phyloP scores from a whole-genome alignment of 2,329 filamentous ascomycete species.

The Corinectria fuckeliana region DNA sequence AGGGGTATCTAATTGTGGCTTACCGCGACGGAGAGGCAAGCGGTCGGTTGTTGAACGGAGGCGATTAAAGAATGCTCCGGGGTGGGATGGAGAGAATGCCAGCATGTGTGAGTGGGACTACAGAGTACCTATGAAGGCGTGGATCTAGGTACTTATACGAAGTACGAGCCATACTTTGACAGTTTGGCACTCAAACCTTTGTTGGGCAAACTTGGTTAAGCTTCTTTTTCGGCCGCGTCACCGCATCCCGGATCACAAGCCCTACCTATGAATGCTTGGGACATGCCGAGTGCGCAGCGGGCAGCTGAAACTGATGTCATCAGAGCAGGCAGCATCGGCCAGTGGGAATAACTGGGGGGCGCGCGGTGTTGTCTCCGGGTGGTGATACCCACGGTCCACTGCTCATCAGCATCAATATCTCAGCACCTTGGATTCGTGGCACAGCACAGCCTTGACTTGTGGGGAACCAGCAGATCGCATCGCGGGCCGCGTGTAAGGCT shows the following conservation, averaged over 20 bases:
- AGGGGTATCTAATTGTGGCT: background rate
- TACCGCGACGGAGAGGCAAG: background rate
- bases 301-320: conserved; percentile 38
- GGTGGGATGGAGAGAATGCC: background rate
- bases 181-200: no score
- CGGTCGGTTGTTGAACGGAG: background rate
- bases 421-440: background rate
- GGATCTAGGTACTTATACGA: background rate
- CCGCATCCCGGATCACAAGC: conserved; percentile 3
- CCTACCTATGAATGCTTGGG: conserved; percentile 16
- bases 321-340: background rate
- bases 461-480: conserved; percentile 27
- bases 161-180: no score
- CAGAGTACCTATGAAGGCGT: no score
- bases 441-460: conserved; percentile 34
- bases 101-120: background rate
- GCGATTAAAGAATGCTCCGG: background rate
- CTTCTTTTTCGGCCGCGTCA: conserved; percentile 23
- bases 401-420: background rate
- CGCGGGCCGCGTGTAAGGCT: conserved; percentile 39
- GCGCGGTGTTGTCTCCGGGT: background rate
- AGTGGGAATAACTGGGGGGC: conserved; percentile 1
- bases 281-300: conserved; percentile 17
- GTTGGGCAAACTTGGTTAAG: conserved; percentile 19
- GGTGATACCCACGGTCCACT: background rate